Conservation (phyloP, 176 grass and related monocot genomes). For the Lolium perenne region DNA sequence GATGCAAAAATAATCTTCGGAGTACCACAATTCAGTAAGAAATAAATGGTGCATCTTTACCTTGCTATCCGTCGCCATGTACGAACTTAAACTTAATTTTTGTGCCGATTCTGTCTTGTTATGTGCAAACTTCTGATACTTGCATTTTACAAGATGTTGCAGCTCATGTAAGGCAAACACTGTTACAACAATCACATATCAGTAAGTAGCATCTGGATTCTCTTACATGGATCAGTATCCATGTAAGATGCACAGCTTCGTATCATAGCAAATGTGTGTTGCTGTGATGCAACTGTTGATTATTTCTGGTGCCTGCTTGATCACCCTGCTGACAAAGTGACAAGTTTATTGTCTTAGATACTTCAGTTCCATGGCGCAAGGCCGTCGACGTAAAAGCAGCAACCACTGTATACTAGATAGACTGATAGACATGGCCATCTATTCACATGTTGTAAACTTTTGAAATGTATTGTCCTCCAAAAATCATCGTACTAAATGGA, state of each 20-base stretch:
- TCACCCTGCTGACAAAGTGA: conserved; percentile 9
- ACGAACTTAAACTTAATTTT: too few species aligned
- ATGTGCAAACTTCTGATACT: neutral
- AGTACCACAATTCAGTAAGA: neutral
- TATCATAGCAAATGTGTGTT: neutral
- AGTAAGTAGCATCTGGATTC: conserved; percentile 27
- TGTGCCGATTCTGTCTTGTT: too few species aligned
- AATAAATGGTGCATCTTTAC: conserved; percentile 18
- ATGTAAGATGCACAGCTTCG: neutral
- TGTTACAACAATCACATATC: conserved; percentile 41
- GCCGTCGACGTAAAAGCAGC: neutral
- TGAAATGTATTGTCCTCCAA: conserved; percentile 1
- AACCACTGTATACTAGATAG: conserved; percentile 24
- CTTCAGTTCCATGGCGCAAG: conserved; percentile 36
- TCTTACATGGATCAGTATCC: conserved; percentile 34
- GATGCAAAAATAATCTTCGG: conserved; percentile 19
- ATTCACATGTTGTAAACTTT: conserved; percentile 23
- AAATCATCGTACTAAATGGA: conserved; percentile 30
- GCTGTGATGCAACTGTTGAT: conserved; percentile 39
- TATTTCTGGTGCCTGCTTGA: neutral
- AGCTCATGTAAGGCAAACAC: neutral
- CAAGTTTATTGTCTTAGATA: conserved; percentile 9
- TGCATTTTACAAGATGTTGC: neutral
- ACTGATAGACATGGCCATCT: conserved; percentile 31
- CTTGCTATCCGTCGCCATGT: too few species aligned